Evolutionary conservation across 345 rosid genomes (phyloP).

Genomic region (Eucalyptus tenuipes): DNA sequence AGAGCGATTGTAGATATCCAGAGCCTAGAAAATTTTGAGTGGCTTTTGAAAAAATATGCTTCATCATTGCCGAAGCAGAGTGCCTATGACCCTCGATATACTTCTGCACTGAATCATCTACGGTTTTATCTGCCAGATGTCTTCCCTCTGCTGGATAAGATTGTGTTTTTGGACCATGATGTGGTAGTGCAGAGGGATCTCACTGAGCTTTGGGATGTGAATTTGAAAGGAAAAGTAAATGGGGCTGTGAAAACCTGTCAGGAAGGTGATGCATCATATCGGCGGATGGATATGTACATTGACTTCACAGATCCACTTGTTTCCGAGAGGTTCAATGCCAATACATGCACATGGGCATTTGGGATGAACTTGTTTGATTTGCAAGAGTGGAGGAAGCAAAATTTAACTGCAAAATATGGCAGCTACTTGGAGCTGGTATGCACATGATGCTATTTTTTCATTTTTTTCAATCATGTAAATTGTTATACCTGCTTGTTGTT

Average conservation of each 20-base stretch:
- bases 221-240: slow-evolving; percentile 71
- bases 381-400: slow-evolving; percentile 62
- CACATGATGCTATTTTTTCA: background rate
- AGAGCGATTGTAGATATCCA: slow-evolving; percentile 52
- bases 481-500: background rate
- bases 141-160: slow-evolving; percentile 62
- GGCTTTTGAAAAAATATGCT: slow-evolving; percentile 45
- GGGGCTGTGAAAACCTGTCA: slow-evolving; percentile 90
- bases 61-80: slow-evolving; percentile 38
- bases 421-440: slow-evolving; percentile 67
- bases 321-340: slow-evolving; percentile 38
- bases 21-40: slow-evolving; percentile 50
- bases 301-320: slow-evolving; percentile 66
- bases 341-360: slow-evolving; percentile 88
- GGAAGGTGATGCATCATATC: slow-evolving; percentile 45
- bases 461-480: background rate
- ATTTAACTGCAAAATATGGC: slow-evolving; percentile 40
- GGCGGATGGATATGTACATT: slow-evolving; percentile 41
- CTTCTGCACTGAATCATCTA: slow-evolving; percentile 67
- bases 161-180: slow-evolving; percentile 82
- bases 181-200: slow-evolving; percentile 87
- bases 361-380: slow-evolving; percentile 92
- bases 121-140: slow-evolving; percentile 80
- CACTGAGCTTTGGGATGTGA: slow-evolving; percentile 50
- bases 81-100: slow-evolving; percentile 55